Conservation (phyloP, 1,139 yeast genomes). For the Hanseniaspora gamundiae region DNA sequence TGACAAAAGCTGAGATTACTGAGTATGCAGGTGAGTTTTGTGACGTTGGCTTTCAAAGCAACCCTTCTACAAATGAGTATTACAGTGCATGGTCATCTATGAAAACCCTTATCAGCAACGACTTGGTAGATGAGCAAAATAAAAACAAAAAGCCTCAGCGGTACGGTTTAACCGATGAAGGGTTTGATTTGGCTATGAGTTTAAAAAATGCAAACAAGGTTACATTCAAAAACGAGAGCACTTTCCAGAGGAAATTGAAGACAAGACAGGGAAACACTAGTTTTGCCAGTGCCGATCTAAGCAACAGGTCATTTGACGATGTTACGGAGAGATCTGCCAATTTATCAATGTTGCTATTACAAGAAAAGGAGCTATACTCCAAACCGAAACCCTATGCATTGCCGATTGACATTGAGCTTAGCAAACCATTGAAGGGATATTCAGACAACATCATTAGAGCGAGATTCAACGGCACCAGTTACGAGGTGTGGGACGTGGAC, state of each 20-base stretch:
- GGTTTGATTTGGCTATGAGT: constrained; percentile 48
- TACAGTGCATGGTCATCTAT: constrained; percentile 75
- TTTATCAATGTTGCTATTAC: neutral
- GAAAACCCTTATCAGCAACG: constrained; percentile 51
- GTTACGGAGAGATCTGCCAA: neutral
- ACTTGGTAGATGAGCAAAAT: constrained; percentile 35
- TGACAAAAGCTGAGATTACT: constrained; percentile 50
- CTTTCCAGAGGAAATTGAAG: constrained; percentile 7
- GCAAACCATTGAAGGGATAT: constrained; percentile 2
- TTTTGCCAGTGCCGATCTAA: neutral
- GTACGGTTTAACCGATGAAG: constrained; percentile 64
- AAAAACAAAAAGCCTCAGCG: constrained; percentile 47
- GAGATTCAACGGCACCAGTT: constrained; percentile 18
- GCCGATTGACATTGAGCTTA: neutral
- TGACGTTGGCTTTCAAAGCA: constrained; percentile 51
- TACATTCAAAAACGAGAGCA: constrained; percentile 17
- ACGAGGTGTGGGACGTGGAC: constrained; percentile 39
- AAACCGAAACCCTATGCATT: neutral
- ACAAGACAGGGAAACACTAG: neutral
- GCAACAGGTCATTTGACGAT: neutral
- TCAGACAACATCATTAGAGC: constrained; percentile 11
- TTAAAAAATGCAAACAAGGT: constrained; percentile 37
- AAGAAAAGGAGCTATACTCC: neutral
- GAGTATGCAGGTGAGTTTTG: constrained; percentile 48
- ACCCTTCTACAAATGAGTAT: constrained; percentile 48